Conservation (phyloP, 2,329 filamentous ascomycete genomes). For the Phaeomoniella chlamydospora region DNA sequence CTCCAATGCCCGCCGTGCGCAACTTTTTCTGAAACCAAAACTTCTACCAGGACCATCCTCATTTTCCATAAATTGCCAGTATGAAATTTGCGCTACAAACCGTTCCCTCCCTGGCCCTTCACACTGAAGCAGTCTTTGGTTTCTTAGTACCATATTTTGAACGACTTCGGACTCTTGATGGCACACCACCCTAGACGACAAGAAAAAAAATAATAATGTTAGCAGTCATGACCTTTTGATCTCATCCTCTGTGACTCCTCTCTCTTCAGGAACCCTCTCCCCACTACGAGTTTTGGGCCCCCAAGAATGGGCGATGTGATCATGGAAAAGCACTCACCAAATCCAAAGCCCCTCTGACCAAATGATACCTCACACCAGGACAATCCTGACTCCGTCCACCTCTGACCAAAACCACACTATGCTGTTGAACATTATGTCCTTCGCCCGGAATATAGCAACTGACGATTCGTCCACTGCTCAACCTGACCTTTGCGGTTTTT, state of each 20-base stretch:
- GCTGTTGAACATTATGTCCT: constrained; percentile 96
- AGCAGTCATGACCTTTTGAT: too few species aligned
- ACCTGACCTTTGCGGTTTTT: constrained; percentile 81
- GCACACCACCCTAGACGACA: constrained; percentile 63
- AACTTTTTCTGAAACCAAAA: too few species aligned
- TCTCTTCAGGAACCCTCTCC: too few species aligned
- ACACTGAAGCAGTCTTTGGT: constrained; percentile 63
- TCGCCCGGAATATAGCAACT: constrained; percentile 94
- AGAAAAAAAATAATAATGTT: too few species aligned
- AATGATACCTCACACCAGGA: constrained; percentile 91
- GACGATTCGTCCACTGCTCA: constrained; percentile 75
- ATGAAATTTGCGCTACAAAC: too few species aligned
- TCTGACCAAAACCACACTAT: constrained; percentile 91
- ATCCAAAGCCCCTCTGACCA: constrained; percentile 84
- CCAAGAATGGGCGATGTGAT: too few species aligned
- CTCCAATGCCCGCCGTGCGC: too few species aligned
- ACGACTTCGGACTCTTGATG: constrained; percentile 65
- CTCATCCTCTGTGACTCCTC: too few species aligned
- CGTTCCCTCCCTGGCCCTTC: too few species aligned
- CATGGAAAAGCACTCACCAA: constrained; percentile 51
- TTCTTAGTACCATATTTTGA: constrained; percentile 99
- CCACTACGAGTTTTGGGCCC: too few species aligned
- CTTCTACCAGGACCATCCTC: too few species aligned
- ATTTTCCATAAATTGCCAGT: too few species aligned
- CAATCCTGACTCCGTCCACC: constrained; percentile 93